phyloP scores from a whole-genome alignment of 2,329 filamentous ascomycete species.

The Sordariomycetes sp. region DNA sequence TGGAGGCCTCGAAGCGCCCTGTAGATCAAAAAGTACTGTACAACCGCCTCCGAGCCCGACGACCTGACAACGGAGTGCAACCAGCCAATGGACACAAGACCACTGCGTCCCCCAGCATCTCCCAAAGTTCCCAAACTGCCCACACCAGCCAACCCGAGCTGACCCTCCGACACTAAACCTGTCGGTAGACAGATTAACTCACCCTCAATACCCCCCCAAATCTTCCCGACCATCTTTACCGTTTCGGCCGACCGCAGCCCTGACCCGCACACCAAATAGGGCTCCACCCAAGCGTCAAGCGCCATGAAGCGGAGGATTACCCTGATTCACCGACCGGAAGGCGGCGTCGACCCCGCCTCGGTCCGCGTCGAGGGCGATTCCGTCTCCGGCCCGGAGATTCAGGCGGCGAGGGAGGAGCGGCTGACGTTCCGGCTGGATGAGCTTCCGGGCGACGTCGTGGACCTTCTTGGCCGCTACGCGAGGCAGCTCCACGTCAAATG shows the following conservation, averaged over 20 bases:
- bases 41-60: background rate
- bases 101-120: background rate
- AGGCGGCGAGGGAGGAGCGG: conserved; percentile 65
- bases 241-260: conserved; percentile 1
- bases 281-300: conserved; percentile 7
- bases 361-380: conserved; percentile 42
- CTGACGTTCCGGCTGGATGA: conserved; percentile 62
- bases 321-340: conserved; percentile 55
- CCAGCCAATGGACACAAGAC: background rate
- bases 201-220: background rate
- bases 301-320: conserved; percentile 70
- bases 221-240: background rate
- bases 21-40: background rate
- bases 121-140: background rate
- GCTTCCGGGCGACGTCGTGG: conserved; percentile 53
- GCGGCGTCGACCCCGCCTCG: conserved; percentile 48
- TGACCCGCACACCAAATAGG: background rate
- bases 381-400: conserved; percentile 41
- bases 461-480: conserved; percentile 43
- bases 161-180: background rate
- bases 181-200: background rate
- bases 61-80: background rate
- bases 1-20: background rate
- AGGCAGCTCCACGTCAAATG: conserved; percentile 71
- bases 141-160: background rate